A percentile compares a stretch with the other conserved stretches of the same genome.
phyloP scores from a whole-genome alignment of 805 yeast species.

The Nakazawaea laoshanensis region DNA sequence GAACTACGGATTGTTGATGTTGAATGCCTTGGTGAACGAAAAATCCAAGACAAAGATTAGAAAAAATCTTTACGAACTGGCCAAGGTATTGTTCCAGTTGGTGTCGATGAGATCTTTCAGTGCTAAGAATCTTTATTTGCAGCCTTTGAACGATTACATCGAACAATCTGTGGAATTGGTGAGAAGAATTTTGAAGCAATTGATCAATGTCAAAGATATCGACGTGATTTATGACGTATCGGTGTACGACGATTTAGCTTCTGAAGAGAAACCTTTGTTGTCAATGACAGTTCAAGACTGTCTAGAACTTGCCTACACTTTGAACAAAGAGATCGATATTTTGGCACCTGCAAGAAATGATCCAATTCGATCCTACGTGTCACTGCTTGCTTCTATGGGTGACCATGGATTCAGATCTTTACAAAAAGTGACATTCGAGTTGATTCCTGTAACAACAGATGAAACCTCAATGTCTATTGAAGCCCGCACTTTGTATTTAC shows the following conservation, averaged over 20 bases:
- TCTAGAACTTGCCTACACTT: slow-evolving; percentile 31
- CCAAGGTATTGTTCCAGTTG: slow-evolving; percentile 55
- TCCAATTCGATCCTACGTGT: slow-evolving; percentile 22
- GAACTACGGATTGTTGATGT: slow-evolving; percentile 39
- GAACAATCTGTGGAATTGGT: slow-evolving; percentile 39
- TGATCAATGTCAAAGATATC: slow-evolving; percentile 47
- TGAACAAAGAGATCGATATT: slow-evolving; percentile 31
- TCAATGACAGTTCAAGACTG: slow-evolving; percentile 36
- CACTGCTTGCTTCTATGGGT: slow-evolving; percentile 4
- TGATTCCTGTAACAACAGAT: slow-evolving; percentile 31
- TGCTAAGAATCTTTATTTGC: slow-evolving; percentile 53
- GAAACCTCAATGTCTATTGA: slow-evolving; percentile 46
- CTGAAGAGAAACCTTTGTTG: slow-evolving; percentile 35
- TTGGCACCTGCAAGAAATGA: slow-evolving; percentile 40
- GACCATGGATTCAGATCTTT: slow-evolving; percentile 4
- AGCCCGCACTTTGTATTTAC: slow-evolving; percentile 51
- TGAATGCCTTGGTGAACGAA: slow-evolving; percentile 4
- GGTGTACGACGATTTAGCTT: slow-evolving; percentile 59
- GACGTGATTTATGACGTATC: slow-evolving; percentile 54
- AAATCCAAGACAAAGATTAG: slow-evolving; percentile 14
- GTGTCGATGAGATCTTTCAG: slow-evolving; percentile 64
- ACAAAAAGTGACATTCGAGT: slow-evolving; percentile 4
- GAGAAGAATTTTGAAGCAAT: slow-evolving; percentile 30
- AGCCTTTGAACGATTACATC: slow-evolving; percentile 73
- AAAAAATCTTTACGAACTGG: slow-evolving; percentile 48